Conservation (phyloP, 2,329 filamentous ascomycete genomes). For the Graphium sp. region DNA sequence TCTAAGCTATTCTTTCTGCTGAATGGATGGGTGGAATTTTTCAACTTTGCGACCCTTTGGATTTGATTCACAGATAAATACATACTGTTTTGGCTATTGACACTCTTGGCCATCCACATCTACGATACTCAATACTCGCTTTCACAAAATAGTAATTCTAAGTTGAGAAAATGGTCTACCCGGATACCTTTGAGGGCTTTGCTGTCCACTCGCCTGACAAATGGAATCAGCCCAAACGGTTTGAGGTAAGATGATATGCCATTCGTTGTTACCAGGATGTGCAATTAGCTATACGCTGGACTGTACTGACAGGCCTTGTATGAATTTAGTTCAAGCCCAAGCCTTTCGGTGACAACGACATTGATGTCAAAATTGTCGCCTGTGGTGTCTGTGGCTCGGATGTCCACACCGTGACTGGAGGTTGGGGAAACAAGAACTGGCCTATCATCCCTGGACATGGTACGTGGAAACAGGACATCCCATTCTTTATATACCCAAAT, state of each 20-base stretch:
- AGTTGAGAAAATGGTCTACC: conserved; percentile 5
- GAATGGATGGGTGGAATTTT: no score
- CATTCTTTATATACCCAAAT: no score
- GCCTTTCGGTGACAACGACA: conserved; percentile 51
- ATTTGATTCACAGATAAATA: no score
- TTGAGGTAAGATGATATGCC: conserved; percentile 4
- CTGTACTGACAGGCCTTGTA: background rate
- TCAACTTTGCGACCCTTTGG: no score
- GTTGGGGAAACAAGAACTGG: conserved; percentile 34
- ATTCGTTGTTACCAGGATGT: background rate
- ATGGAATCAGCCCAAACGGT: conserved; percentile 7
- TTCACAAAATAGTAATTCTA: no score
- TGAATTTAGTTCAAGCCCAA: conserved; percentile 43
- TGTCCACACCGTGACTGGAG: conserved; percentile 38
- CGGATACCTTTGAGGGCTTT: conserved; percentile 14
- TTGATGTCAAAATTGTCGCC: conserved; percentile 57
- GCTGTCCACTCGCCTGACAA: conserved; percentile 6
- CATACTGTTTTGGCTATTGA: no score
- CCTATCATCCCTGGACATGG: conserved; percentile 37
- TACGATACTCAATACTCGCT: no score
- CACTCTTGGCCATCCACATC: no score
- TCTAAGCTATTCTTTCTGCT: no score
- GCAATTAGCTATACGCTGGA: background rate
- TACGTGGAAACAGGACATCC: conserved; percentile 11
- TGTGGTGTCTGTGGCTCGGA: conserved; percentile 50